Conservation (phyloP, 164 flowering plant species). For the Liriodendron chinense region DNA sequence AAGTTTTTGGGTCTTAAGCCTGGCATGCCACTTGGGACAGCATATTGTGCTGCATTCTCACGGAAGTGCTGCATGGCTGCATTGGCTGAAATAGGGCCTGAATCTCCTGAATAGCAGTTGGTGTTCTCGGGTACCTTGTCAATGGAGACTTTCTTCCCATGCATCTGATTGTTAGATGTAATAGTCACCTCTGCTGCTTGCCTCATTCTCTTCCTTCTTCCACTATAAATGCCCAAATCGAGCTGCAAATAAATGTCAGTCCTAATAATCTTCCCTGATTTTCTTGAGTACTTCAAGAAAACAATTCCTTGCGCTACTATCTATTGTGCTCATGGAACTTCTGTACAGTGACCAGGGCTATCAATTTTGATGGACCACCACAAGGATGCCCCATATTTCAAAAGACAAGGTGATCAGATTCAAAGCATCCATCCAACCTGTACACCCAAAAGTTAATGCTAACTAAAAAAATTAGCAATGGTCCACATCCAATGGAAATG, state of each 20-base stretch:
- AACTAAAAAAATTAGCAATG: not conserved
- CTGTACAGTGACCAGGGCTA: not conserved
- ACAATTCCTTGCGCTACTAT: not conserved
- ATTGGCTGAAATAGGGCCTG: constrained; percentile 37
- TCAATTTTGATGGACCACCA: not conserved
- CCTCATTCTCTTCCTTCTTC: constrained; percentile 65
- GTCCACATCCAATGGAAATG: not conserved
- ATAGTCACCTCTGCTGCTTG: constrained; percentile 65
- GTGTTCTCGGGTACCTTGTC: constrained; percentile 62
- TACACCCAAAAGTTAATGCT: too few species aligned
- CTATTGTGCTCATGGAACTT: not conserved
- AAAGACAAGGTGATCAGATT: not conserved
- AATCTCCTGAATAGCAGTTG: constrained; percentile 44
- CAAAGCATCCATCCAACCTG: not conserved
- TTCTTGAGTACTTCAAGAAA: not conserved
- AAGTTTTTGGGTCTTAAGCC: constrained; percentile 39
- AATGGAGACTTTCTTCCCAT: constrained; percentile 74
- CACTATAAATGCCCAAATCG: constrained; percentile 45
- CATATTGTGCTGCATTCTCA: constrained; percentile 45
- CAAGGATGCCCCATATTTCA: not conserved
- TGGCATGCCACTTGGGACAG: constrained; percentile 28
- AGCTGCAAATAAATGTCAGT: constrained; percentile 50
- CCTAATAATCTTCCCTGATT: not conserved
- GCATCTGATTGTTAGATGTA: constrained; percentile 48
- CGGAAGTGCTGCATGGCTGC: constrained; percentile 35